A percentile compares a stretch with the other conserved stretches of the same genome.
phyloP scores from a whole-genome alignment of 495 filamentous ascomycete species.

The Annulohypoxylon nitens region DNA sequence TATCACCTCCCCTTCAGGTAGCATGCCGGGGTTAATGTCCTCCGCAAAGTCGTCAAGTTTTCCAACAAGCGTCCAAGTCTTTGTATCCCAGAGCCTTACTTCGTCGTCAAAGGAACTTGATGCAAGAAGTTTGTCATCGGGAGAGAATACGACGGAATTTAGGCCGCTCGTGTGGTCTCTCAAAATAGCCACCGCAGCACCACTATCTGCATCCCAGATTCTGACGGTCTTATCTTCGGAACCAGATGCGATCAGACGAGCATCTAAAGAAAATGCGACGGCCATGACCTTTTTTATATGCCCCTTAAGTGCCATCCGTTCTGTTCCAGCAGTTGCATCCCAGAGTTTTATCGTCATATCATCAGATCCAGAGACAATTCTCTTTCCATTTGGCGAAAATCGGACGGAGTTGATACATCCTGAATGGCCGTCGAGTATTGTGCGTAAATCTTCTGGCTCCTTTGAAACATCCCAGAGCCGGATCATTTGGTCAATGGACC shows the following conservation, averaged over 20 bases:
- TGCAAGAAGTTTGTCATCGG: background rate
- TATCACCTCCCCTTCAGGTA: background rate
- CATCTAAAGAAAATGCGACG: background rate
- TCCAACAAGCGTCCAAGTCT: background rate
- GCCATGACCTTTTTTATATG: background rate
- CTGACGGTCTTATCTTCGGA: background rate
- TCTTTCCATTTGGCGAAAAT: background rate
- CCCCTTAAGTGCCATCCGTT: background rate
- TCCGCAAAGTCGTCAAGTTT: background rate
- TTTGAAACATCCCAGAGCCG: background rate
- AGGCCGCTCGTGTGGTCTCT: background rate
- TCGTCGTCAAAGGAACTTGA: background rate
- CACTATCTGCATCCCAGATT: background rate
- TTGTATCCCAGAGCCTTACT: background rate
- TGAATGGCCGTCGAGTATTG: background rate
- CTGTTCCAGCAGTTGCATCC: background rate
- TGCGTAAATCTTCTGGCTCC: background rate
- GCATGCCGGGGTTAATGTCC: background rate
- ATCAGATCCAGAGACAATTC: slow-evolving; percentile 1
- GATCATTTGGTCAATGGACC: background rate
- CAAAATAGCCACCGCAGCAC: too few species aligned
- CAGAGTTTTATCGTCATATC: background rate
- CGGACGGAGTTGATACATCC: background rate
- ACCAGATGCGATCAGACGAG: background rate
- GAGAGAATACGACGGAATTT: background rate